These are phyloP conservation scores for Aspergillus mulundensis DNA, from an alignment of 495 filamentous ascomycete species.

Conservation along the genomic window DNA sequence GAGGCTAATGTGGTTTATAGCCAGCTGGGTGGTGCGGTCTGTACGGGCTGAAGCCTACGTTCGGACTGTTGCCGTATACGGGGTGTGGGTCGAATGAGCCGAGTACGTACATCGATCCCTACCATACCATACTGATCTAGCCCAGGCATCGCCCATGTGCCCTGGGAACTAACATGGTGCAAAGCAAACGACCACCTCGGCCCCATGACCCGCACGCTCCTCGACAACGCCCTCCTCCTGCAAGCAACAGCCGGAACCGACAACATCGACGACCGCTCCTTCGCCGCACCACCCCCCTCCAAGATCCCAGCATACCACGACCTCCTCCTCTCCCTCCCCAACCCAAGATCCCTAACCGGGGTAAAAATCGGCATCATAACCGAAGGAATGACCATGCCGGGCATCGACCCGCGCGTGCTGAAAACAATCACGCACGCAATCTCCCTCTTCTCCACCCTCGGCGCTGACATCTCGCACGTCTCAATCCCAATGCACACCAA, in stretches of 20 bases:
- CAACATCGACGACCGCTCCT: constrained; percentile 3
- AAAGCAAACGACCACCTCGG: constrained; percentile 5
- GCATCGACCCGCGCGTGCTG: not conserved
- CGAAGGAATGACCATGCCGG: not conserved
- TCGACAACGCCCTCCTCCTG: constrained; percentile 1
- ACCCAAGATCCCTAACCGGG: not conserved
- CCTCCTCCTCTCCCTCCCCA: not conserved
- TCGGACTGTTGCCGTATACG: constrained; percentile 7
- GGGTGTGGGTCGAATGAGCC: not conserved
- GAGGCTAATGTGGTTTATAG: not conserved
- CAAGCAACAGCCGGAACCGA: constrained; percentile 1
- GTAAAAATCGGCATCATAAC: not conserved
- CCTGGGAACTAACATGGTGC: not conserved
- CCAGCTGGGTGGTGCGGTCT: not conserved
- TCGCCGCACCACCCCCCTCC: not conserved
- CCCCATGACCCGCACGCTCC: not conserved
- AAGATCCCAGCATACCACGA: not conserved
- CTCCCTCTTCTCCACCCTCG: not conserved
- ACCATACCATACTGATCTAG: too few relatives aligned
- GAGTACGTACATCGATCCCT: not conserved
- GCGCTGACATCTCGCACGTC: not conserved
- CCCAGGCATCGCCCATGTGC: too few relatives aligned
- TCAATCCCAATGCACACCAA: not conserved
- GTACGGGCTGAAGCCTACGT: constrained; percentile 8
- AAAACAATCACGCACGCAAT: not conserved